These are phyloP conservation scores for Remersonia thermophila DNA, from an alignment of 2,329 filamentous ascomycete species.

Conservation along the genomic window DNA sequence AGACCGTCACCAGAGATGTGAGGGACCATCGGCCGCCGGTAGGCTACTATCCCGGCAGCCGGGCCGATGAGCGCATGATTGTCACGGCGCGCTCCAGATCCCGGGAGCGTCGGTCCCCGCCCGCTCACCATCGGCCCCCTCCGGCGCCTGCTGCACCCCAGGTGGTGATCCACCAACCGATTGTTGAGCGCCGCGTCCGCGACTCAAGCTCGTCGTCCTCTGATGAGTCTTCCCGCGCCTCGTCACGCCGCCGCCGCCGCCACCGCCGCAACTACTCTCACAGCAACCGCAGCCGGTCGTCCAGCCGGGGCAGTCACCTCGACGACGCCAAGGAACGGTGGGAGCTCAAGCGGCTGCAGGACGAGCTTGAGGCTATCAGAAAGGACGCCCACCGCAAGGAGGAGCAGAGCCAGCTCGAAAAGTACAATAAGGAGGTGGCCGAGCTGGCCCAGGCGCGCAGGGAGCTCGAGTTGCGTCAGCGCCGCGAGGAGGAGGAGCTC, in stretches of 20 bases:
- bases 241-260: conserved; percentile 23
- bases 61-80: conserved; percentile 35
- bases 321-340: conserved; percentile 23
- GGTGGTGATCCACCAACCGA: conserved; percentile 9
- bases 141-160: conserved; percentile 21
- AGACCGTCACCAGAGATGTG: conserved; percentile 17
- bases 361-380: conserved; percentile 34
- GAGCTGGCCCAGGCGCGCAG: conserved; percentile 4
- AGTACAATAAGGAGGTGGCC: conserved; percentile 15
- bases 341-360: conserved; percentile 23
- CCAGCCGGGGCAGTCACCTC: conserved; percentile 22
- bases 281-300: conserved; percentile 15
- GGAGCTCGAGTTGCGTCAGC: conserved; percentile 10
- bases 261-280: conserved; percentile 26
- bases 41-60: conserved; percentile 30
- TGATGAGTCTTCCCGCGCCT: conserved; percentile 23
- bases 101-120: conserved; percentile 34
- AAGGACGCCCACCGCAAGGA: conserved; percentile 21
- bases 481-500: conserved; percentile 9
- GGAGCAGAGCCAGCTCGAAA: conserved; percentile 25
- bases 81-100: conserved; percentile 32
- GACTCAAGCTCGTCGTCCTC: conserved; percentile 19
- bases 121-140: conserved; percentile 19
- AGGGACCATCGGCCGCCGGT: conserved; percentile 23
- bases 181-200: too few species aligned